Evolutionary conservation across 495 filamentous ascomycete genomes (phyloP), one percentile per base, ranked within the genome.

Genomic region (Oleoguttula mirabilis): DNA sequence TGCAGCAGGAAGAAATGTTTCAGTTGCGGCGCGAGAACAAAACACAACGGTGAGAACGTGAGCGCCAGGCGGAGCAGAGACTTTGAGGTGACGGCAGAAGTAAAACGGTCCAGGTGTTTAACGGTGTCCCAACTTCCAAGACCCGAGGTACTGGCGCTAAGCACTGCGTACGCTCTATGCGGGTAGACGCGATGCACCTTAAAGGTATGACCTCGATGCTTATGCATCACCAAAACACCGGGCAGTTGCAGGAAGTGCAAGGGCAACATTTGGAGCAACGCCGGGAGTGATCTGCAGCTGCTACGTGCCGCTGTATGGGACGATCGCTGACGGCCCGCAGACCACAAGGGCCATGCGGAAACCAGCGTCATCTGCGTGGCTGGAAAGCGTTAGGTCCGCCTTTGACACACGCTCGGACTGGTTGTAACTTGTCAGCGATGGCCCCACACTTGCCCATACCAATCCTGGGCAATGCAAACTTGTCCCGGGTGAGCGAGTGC

Each of bases 401-500:
- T 16, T 40, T 40, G 37, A 40, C 37, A 40, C 37, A 21, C 37
- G 37, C 37, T 40, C 37, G 37, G 37, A 31, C 37, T 7, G 21
- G 14, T 8, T 14, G n/a, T n/a, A n/a, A n/a, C n/a, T n/a, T n/a
- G n/a, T 30, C 27, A 8, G 27, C 8, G 27, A 14, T 8, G 14
- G 27, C 14, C 8, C 8, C 27, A 14, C 27, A 8, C 14, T 30
- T 30, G 27, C 27, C 14, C 27, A 30, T 30, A 14, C 27, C 27
- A 14, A 14, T 30, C 27, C 14, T 8, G 27, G 27, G 14, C 27
- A 30, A 8, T 30, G 27, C 27, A 30, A n/a, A n/a, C n/a, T n/a
- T n/a, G n/a, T 30, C 27, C 27, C 27, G 27, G 27, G 27, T 8
- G 27, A 14, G 8, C 27, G 27, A 8, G n/a, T n/a, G n/a, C n/a